phyloP scores from a whole-genome alignment of 2,329 filamentous ascomycete species.

The Teratosphaeria gauchensis region DNA sequence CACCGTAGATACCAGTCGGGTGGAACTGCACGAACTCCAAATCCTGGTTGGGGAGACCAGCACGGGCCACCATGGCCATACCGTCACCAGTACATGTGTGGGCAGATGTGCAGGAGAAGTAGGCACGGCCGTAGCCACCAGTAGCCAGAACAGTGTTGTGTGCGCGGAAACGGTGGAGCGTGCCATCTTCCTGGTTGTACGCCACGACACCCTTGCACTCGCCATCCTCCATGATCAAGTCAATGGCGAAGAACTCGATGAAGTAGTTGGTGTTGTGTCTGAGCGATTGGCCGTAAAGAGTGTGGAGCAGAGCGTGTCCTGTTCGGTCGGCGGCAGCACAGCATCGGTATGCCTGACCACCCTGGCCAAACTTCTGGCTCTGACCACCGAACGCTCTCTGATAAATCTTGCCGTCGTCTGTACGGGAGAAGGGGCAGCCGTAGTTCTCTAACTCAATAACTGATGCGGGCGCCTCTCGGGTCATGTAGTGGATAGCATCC shows the following conservation, averaged over 20 bases:
- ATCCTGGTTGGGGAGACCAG: conserved; percentile 97
- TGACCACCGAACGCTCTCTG: conserved; percentile 98
- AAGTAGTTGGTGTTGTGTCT: conserved; percentile 99
- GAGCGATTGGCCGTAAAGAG: conserved; percentile 93
- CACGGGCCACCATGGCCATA: conserved; percentile 98
- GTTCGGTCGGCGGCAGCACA: conserved; percentile 94
- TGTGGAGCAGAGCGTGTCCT: conserved; percentile 94
- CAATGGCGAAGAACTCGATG: conserved; percentile 96
- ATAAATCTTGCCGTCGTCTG: conserved; percentile 94
- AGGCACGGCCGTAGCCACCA: conserved; percentile 93
- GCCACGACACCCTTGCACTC: conserved; percentile 94
- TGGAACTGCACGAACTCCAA: conserved; percentile 99
- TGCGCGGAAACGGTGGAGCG: conserved; percentile 89
- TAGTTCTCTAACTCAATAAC: conserved; percentile 96
- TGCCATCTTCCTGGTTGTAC: conserved; percentile 98
- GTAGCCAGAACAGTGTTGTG: conserved; percentile 96
- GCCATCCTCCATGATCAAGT: conserved; percentile 94
- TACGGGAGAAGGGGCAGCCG: conserved; percentile 92
- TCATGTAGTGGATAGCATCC: conserved; percentile 98
- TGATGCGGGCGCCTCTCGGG: conserved; percentile 79
- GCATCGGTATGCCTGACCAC: conserved; percentile 95
- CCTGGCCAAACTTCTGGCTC: conserved; percentile 89
- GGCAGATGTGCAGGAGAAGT: conserved; percentile 96
- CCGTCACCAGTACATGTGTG: conserved; percentile 98
- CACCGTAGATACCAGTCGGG: conserved; percentile 97